Conservation (phyloP, 1,139 yeast species). For the Yamadazyma triangularis region DNA sequence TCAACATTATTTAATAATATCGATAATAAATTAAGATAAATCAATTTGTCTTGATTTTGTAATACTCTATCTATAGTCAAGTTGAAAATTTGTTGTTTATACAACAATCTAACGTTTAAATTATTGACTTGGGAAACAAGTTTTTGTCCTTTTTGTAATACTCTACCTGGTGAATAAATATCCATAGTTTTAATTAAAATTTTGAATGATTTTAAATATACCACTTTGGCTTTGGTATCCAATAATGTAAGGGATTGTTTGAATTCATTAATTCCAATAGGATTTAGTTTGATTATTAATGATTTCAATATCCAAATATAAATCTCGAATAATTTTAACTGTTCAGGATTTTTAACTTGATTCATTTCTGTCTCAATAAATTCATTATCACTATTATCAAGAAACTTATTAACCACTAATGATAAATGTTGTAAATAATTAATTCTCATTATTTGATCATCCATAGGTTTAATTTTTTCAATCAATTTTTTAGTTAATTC, state of each 20-base stretch:
- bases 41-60: conserved; percentile 29
- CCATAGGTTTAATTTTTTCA: conserved; percentile 4
- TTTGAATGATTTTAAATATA: conserved; percentile 55
- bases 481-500: conserved; percentile 8
- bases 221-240: conserved; percentile 31
- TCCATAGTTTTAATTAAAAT: conserved; percentile 64
- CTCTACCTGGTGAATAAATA: conserved; percentile 36
- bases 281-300: conserved; percentile 54
- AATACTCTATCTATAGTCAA: conserved; percentile 46
- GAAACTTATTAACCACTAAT: conserved; percentile 50
- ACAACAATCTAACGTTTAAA: conserved; percentile 58
- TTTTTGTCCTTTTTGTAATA: conserved; percentile 18
- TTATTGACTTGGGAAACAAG: conserved; percentile 49
- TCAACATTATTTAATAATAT: conserved; percentile 58
- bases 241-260: conserved; percentile 22
- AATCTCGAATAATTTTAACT: conserved; percentile 39
- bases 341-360: conserved; percentile 1
- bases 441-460: conserved; percentile 34
- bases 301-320: conserved; percentile 73
- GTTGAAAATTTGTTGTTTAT: conserved; percentile 75
- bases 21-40: conserved; percentile 63
- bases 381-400: conserved; percentile 7
- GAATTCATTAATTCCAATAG: conserved; percentile 36
- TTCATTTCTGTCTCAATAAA: conserved; percentile 2
- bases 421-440: conserved; percentile 59